A percentile compares a stretch with the other conserved stretches of the same genome.
Evolutionary conservation across 495 filamentous ascomycete genomes (phyloP).

Genomic region (Aspergillus indologenus): DNA sequence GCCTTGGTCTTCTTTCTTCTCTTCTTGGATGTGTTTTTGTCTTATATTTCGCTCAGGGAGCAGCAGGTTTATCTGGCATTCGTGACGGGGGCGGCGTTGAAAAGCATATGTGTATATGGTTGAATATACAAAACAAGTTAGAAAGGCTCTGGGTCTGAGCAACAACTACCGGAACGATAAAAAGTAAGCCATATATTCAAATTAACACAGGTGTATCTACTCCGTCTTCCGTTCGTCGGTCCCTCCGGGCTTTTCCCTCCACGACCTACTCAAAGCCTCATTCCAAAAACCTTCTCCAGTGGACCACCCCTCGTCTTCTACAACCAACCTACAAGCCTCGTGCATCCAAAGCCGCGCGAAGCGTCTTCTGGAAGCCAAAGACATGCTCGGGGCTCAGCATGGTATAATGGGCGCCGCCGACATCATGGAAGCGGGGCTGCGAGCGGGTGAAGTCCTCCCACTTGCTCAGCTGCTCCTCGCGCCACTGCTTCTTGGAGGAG

Average conservation of each 20-base stretch:
- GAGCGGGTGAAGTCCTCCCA: slow-evolving; percentile 39
- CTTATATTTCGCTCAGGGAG: neutral
- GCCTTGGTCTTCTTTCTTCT: neutral
- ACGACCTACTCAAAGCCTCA: neutral
- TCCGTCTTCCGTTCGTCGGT: neutral
- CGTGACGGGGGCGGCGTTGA: neutral
- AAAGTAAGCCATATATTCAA: neutral
- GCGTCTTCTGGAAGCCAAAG: neutral
- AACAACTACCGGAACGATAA: neutral
- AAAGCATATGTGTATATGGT: neutral
- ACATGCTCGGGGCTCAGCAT: neutral
- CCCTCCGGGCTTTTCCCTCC: too few relatives aligned
- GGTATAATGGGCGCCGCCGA: neutral
- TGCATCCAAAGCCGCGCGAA: neutral
- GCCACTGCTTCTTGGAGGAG: slow-evolving; percentile 37
- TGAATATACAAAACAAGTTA: neutral
- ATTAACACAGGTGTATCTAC: neutral
- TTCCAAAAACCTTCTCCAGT: neutral
- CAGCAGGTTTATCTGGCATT: neutral
- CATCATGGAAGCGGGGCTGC: neutral
- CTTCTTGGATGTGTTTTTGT: neutral
- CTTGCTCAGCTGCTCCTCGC: slow-evolving; percentile 31
- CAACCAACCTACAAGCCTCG: neutral
- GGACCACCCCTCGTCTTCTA: neutral
- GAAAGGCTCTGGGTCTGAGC: neutral